A percentile compares a stretch with the other conserved stretches of the same genome.
Conservation (phyloP, 352 stramenopile genomes). For the Phytophthora parvispora region DNA sequence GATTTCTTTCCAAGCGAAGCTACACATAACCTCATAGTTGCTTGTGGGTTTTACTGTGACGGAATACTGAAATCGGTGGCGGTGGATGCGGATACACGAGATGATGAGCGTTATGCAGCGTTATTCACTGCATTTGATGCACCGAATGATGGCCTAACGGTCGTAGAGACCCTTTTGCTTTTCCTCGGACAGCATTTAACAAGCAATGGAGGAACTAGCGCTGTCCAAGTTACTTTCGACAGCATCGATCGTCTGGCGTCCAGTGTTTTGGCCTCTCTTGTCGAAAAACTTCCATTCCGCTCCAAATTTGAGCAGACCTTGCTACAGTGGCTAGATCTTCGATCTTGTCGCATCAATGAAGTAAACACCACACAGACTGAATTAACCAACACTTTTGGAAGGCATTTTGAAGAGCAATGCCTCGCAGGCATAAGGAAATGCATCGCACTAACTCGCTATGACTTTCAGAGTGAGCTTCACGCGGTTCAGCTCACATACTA, state of each 20-base stretch:
- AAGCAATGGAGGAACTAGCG: background rate
- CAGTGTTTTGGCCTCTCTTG: slow-evolving; percentile 10
- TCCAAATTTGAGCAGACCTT: slow-evolving; percentile 10
- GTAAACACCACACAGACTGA: background rate
- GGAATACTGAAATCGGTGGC: slow-evolving; percentile 9
- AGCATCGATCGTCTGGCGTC: slow-evolving; percentile 27
- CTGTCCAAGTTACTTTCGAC: slow-evolving; percentile 1
- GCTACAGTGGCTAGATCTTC: slow-evolving; percentile 7
- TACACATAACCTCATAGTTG: slow-evolving; percentile 18
- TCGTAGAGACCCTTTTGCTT: slow-evolving; percentile 21
- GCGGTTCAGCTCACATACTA: slow-evolving; percentile 49
- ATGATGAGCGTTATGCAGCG: background rate
- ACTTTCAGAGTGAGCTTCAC: slow-evolving; percentile 56
- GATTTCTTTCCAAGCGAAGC: slow-evolving; percentile 8
- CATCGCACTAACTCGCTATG: slow-evolving; percentile 51
- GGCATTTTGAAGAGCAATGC: slow-evolving; percentile 20
- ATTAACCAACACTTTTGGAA: background rate
- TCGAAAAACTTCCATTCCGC: slow-evolving; percentile 23
- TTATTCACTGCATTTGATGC: slow-evolving; percentile 1
- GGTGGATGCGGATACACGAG: slow-evolving; percentile 9
- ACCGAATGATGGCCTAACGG: slow-evolving; percentile 7
- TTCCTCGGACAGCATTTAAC: slow-evolving; percentile 16
- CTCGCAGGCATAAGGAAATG: slow-evolving; percentile 28
- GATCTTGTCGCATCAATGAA: background rate
- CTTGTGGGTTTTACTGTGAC: slow-evolving; percentile 18